Evolutionary conservation across 805 yeast species (phyloP), one percentile per base, ranked within the genome.

Genomic region (Pichia nanzhaoensis): DNA sequence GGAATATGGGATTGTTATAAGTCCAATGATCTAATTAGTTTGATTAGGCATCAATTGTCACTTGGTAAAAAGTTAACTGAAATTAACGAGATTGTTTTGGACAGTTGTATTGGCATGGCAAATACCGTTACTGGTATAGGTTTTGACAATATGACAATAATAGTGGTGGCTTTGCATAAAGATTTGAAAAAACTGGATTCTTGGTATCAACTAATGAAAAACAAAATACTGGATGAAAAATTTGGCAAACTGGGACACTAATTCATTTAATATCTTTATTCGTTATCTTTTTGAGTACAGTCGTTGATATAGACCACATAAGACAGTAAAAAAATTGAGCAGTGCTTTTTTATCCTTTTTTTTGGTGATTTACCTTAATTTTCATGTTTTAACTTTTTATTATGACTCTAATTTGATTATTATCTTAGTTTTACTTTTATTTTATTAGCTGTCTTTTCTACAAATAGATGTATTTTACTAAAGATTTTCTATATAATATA

Each of bases 1-100:
- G 95, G 95, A 37, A 79, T 84, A 38, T 84, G 90, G 91, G 93
- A 84, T 60, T 73, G 78, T 32, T 75, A 74, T 55, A 77, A 75
- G 47, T 80, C 81, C 51, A 70, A 68, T 37, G 76, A 78, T 42
- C 56, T 84, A 43, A 65, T 80, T 1, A 61, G 67, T 19, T 61
- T 75, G 31, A 74, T 84, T 30, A 69, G 87, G 54, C 75, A 76
- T 49, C 75, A 79, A 51, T 61, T 84, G 43, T 67, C 75, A 0
- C 54, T 74, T 27, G 88, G 84, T 1, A 70, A 78, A 63, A 73
- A 69, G 47, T 60, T 83, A 19, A 77, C 79, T 36, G 78, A 75
- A 37, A 79, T 83, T 19, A 70, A 75, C 17, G 81, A 79, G 42
- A 70, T 72, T 45, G 60, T 84, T 2, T 61, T 84, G 44, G 85